Base-by-base conservation (phyloP, 1,284 basidiomycete species). In the Cutaneotrichosporon cutaneum region DNA sequence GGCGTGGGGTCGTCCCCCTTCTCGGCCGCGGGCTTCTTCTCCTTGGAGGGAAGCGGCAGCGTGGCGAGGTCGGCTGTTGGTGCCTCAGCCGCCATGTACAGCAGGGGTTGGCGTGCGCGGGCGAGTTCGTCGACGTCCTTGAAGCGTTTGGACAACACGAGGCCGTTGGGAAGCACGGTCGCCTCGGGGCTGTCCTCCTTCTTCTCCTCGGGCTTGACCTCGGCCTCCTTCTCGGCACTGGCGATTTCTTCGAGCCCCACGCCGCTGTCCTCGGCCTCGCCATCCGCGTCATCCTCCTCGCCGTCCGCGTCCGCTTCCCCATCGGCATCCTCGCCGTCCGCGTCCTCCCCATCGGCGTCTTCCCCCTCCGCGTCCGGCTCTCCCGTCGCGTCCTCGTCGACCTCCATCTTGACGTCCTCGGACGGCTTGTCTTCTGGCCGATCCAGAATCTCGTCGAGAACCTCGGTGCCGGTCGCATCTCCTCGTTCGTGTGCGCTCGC, bases 231-330 rank as follows among this genome's bases (percentile, higher is more conserved):
- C 14, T 56, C 65, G 22, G 65, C 65, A 26, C 57, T 52, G 26
- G 52, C 63, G n/a, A 67, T 64, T 33, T 67, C 66, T 33, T 69
- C 67, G 1, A 72, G 59, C 2, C 75, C 76, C 10, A 74, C 64
- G 2, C 68, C 72, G 14, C 10, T 18, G 30, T 70, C 70, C 48
- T 68, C 68, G 45, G 74, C 64, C 44, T 77, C 73, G 16, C 64
- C 74, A 8, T 74, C 72, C 3, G 63, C 70, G 54, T 75, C 73
- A 9, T 66, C 64, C 2, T 54, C 64, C 55, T 75, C 76, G 1
- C 73, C 74, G 4, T 78, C 76, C 2, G 70, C 77, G 44, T 79
- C 75, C 5, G 55, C 72, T 26, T 74, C 75, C 4, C 58, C 68
- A 4, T 73, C 76, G 14, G 65, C 69, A 27, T 75, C 51, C 54